Evolutionary conservation across 495 filamentous ascomycete species (phyloP).

Genomic region (Hypoxylon perforatum): DNA sequence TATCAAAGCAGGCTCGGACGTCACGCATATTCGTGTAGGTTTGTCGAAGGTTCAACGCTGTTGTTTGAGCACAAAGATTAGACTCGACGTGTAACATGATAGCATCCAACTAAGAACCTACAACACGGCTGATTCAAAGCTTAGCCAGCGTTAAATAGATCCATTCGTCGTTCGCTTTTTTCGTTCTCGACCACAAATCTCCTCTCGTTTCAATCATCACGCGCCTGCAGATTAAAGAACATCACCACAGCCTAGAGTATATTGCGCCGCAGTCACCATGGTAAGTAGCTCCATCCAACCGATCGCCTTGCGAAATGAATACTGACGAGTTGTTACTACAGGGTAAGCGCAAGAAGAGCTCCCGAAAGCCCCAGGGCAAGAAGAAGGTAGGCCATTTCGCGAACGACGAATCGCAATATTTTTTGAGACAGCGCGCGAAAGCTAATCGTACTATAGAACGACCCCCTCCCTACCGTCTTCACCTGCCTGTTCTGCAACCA

Average conservation of each 20-base stretch:
- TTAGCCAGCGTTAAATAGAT: background rate
- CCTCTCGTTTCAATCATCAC: background rate
- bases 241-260: background rate
- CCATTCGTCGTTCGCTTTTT: background rate
- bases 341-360: constrained; percentile 97
- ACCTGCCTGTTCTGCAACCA: constrained; percentile 99
- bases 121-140: too few species aligned
- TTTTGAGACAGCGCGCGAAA: background rate
- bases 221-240: background rate
- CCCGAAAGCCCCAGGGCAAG: constrained; percentile 81
- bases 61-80: background rate
- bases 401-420: background rate
- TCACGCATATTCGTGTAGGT: background rate
- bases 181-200: background rate
- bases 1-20: constrained; percentile 8
- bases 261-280: constrained; percentile 4
- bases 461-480: constrained; percentile 87
- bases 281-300: constrained; percentile 2
- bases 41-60: background rate
- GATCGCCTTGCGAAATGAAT: background rate
- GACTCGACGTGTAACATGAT: too few species aligned
- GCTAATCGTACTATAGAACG: constrained; percentile 66
- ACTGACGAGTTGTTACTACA: constrained; percentile 18
- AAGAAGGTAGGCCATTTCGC: constrained; percentile 71
- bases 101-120: too few species aligned